phyloP scores from a whole-genome alignment of 139 green algal genomes.

The Chlamydomonas sphaeroides region DNA sequence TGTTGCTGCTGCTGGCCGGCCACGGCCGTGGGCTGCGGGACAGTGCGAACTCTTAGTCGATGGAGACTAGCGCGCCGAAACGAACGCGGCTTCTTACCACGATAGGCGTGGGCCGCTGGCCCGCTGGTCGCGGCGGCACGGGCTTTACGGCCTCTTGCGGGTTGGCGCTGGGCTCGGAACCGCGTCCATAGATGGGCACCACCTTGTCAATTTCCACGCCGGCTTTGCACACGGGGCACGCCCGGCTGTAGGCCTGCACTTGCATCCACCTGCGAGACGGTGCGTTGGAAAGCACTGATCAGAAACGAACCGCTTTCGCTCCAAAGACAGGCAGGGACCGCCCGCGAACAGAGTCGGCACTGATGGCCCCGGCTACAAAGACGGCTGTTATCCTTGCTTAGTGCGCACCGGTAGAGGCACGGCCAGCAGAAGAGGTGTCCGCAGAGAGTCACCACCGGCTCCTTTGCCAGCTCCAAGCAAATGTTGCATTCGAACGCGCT shows the following conservation, averaged over 20 bases:
- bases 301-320: not conserved
- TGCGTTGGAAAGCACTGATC: too few species aligned
- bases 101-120: constrained; percentile 17
- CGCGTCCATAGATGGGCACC: constrained; percentile 88
- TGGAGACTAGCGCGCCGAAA: too few species aligned
- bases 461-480: constrained; percentile 90
- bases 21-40: not conserved
- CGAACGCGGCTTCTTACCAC: not conserved
- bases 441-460: constrained; percentile 95
- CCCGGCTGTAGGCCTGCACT: constrained; percentile 66
- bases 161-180: constrained; percentile 60
- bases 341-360: too few species aligned
- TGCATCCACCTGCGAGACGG: constrained; percentile 81
- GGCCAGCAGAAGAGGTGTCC: constrained; percentile 97
- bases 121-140: constrained; percentile 24
- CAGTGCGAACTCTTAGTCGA: too few species aligned
- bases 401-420: constrained; percentile 88
- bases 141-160: constrained; percentile 33
- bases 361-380: not conserved
- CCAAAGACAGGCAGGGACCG: not conserved
- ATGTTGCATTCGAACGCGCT: constrained; percentile 93
- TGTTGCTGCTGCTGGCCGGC: constrained; percentile 55
- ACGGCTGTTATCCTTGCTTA: too few species aligned
- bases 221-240: constrained; percentile 95
- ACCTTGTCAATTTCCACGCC: constrained; percentile 86